A percentile compares a stretch with the other conserved stretches of the same genome.
Evolutionary conservation across 257 asterid species (phyloP).

Genomic region (Phtheirospermum japonicum): DNA sequence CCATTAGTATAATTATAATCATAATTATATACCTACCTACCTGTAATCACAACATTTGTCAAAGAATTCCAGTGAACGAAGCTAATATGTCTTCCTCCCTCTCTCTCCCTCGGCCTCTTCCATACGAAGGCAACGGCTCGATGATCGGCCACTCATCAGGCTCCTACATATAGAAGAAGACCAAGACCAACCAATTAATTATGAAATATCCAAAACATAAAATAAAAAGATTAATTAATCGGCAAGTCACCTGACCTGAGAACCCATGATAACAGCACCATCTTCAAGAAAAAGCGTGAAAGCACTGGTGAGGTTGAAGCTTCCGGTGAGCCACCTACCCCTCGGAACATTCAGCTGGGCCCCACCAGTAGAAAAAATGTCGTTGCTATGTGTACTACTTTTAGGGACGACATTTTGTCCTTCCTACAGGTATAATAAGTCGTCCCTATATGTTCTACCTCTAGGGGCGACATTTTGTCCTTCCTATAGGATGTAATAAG

Average conservation of each 20-base stretch:
- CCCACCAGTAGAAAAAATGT: too few species aligned
- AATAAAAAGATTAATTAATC: not conserved
- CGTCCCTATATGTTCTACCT: too few species aligned
- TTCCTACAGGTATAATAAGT: too few species aligned
- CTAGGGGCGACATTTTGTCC: too few species aligned
- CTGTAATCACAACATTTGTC: conserved; percentile 76
- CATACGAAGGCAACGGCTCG: conserved; percentile 84
- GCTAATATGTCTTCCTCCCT: conserved; percentile 92
- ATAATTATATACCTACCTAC: conserved; percentile 26
- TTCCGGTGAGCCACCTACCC: conserved; percentile 91
- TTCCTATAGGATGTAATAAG: too few species aligned
- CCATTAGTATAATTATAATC: too few species aligned
- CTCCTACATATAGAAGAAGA: too few species aligned
- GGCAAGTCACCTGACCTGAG: conserved; percentile 56
- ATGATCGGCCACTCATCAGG: conserved; percentile 86
- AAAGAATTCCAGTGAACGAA: conserved; percentile 82
- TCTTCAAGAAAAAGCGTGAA: conserved; percentile 74
- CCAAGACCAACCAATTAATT: too few species aligned
- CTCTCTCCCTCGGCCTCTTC: conserved; percentile 96
- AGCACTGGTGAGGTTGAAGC: conserved; percentile 83
- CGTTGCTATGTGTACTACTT: too few species aligned
- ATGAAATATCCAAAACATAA: too few species aligned
- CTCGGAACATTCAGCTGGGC: conserved; percentile 68
- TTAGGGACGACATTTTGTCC: too few species aligned
- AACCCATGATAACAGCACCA: conserved; percentile 80